A percentile compares a stretch with the other conserved stretches of the same genome.
Conservation (phyloP, 2,329 filamentous ascomycete genomes). For the Nigrospora oryzae region DNA sequence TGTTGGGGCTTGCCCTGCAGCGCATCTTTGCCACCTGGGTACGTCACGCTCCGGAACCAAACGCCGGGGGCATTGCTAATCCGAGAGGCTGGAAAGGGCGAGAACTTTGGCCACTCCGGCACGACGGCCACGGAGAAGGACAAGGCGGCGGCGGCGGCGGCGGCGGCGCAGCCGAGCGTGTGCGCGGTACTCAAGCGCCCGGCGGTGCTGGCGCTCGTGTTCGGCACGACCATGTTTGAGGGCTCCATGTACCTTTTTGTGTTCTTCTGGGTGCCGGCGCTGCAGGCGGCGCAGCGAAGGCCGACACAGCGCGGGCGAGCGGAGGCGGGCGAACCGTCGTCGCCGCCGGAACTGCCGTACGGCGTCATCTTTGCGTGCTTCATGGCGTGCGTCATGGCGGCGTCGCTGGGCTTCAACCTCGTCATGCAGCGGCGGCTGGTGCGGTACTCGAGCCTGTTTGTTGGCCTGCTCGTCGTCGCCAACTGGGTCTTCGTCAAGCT, state of each 20-base stretch:
- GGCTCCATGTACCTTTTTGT: slow-evolving; percentile 55
- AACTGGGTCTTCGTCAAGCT: slow-evolving; percentile 32
- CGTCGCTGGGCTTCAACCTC: slow-evolving; percentile 18
- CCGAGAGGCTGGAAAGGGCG: slow-evolving; percentile 8
- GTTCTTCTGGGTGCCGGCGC: slow-evolving; percentile 51
- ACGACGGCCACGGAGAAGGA: slow-evolving; percentile 4
- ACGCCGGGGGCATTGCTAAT: background rate
- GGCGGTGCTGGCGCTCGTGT: slow-evolving; percentile 39
- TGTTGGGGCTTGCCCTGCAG: slow-evolving; percentile 32
- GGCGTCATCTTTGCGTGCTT: slow-evolving; percentile 19
- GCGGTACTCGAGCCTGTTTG: slow-evolving; percentile 24
- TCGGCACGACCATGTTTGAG: slow-evolving; percentile 50
- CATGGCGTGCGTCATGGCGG: slow-evolving; percentile 19
- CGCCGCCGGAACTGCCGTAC: slow-evolving; percentile 14
- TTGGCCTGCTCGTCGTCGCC: slow-evolving; percentile 21
- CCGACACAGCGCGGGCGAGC: slow-evolving; percentile 3
- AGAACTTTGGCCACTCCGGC: slow-evolving; percentile 13
- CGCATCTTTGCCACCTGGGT: slow-evolving; percentile 41
- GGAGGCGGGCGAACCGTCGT: too few species aligned
- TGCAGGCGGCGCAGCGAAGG: slow-evolving; percentile 31
- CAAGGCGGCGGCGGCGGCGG: slow-evolving; percentile 2
- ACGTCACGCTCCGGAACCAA: slow-evolving; percentile 10
- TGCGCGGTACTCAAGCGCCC: slow-evolving; percentile 26
- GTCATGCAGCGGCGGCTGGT: slow-evolving; percentile 20
- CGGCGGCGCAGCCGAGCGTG: slow-evolving; percentile 8